Base-by-base conservation (phyloP, 148 eudicot genomes). In the Pharnaceum exiguum region DNA sequence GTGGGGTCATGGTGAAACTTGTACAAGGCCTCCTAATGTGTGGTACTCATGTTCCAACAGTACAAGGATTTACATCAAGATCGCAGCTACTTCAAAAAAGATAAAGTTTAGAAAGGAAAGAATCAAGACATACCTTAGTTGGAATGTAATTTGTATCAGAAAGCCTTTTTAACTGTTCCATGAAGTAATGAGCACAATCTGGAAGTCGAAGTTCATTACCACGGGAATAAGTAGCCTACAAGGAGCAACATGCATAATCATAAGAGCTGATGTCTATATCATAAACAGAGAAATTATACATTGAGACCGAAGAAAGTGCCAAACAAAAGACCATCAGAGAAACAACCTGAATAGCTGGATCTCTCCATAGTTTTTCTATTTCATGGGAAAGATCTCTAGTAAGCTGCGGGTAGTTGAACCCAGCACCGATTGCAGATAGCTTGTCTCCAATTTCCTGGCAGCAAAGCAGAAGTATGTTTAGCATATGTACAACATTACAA, bases 161-260 rank as follows among this genome's bases (percentile, higher is more conserved):
- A 63, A 93, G 66, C 71, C 98, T 85, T 23, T 71, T 76, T 57
- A 93, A 60, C 57, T 93, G 87, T 63, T 85, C 90, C 94, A 93
- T 85, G 63, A 93, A 88, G 78, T 81, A 88, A 51, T 66, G 65
- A 21, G 89, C 72, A 54, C 95, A 88, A 51, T 93, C 96, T 18
- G 96, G 98, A 71, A 93, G 74, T 77, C 88, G 98, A 68, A 93
- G 87, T 60, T 83, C 88, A 78, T 79, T 85, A 57, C 88, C 87
- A 65, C 80, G 95, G 35, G 78, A 70, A 72, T 56, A 83, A 43
- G 96, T 81, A 80, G 81, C 95, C 98, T 91, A 57, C 70, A 71
- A 6, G 29, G 7, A 70, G 44, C 43, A 60, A n/a, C 38, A 60
- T 21, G 55, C 36, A 25, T 28, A 61, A 16, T 46, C 44, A 2